A percentile compares a stretch with the other conserved stretches of the same genome.
Conservation (phyloP, 345 rosid species). For the Citrus hindsii region DNA sequence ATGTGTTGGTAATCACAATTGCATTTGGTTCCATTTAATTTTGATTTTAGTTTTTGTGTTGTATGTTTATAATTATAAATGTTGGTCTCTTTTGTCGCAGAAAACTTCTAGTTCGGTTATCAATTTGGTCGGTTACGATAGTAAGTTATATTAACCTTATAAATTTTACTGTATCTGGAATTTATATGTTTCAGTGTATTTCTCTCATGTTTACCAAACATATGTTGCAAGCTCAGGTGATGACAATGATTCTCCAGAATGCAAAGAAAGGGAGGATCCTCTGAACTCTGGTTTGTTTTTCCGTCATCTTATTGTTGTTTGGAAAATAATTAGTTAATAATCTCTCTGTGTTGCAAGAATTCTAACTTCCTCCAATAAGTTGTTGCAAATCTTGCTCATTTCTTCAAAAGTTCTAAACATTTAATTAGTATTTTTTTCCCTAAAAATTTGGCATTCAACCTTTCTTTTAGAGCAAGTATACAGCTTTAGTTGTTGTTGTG, state of each 20-base stretch:
- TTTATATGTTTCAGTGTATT: background rate
- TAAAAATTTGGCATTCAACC: background rate
- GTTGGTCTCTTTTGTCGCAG: slow-evolving; percentile 27
- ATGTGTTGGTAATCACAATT: slow-evolving; percentile 42
- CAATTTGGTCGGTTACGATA: slow-evolving; percentile 51
- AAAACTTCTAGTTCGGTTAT: slow-evolving; percentile 27
- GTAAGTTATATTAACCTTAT: slow-evolving; percentile 27
- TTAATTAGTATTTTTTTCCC: background rate
- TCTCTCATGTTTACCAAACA: background rate
- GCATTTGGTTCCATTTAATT: background rate
- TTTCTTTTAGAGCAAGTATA: background rate
- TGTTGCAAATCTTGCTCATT: background rate
- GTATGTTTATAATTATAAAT: background rate
- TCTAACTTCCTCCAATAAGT: background rate
- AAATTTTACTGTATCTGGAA: background rate
- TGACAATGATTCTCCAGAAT: slow-evolving; percentile 34
- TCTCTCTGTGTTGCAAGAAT: background rate
- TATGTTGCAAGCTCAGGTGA: slow-evolving; percentile 40
- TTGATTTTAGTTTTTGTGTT: background rate
- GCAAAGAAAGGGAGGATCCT: slow-evolving; percentile 29
- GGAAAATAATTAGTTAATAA: background rate
- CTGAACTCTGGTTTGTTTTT: slow-evolving; percentile 35
- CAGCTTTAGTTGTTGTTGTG: background rate
- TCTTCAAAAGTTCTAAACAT: background rate
- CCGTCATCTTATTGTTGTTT: background rate